phyloP scores from a whole-genome alignment of 768 basidiomycete species.

The Podaxis sp. region DNA sequence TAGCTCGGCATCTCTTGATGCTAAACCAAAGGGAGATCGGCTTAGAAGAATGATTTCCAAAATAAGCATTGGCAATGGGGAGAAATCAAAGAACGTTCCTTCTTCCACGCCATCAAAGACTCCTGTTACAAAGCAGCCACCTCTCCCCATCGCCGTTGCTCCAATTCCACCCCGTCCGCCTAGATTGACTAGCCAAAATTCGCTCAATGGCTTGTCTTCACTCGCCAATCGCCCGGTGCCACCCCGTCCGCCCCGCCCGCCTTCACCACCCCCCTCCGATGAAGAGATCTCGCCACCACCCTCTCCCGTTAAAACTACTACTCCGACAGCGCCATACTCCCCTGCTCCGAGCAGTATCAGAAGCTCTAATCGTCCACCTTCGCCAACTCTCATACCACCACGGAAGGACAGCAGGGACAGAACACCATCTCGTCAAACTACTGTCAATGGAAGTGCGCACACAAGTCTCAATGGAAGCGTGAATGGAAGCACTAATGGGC shows the following conservation, averaged over 20 bases:
- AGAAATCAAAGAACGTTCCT: conserved; percentile 29
- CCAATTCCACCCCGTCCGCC: conserved; percentile 21
- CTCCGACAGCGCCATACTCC: conserved; percentile 10
- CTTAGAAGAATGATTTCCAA: conserved; percentile 85
- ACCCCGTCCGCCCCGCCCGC: conserved; percentile 53
- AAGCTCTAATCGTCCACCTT: conserved; percentile 7
- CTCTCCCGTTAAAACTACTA: conserved; percentile 17
- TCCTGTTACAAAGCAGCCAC: conserved; percentile 15
- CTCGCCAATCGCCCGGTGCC: conserved; percentile 61
- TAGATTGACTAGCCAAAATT: conserved; percentile 17
- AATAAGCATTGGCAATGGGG: conserved; percentile 52
- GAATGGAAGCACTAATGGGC: conserved; percentile 7
- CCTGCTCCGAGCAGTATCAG: conserved; percentile 10
- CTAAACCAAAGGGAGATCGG: conserved; percentile 56
- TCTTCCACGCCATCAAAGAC: conserved; percentile 19
- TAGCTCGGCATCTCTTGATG: conserved; percentile 35
- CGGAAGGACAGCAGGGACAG: conserved; percentile 16
- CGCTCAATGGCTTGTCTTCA: conserved; percentile 41
- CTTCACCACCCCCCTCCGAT: conserved; percentile 39
- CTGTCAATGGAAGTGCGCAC: conserved; percentile 12
- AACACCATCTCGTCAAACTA: conserved; percentile 15
- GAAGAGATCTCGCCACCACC: conserved; percentile 30
- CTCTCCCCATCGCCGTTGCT: conserved; percentile 7
- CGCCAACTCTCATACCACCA: conserved; percentile 15
- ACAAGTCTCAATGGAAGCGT: conserved; percentile 18